Conservation (phyloP, 140 eudicot genomes). For the Flaveria floridana region DNA sequence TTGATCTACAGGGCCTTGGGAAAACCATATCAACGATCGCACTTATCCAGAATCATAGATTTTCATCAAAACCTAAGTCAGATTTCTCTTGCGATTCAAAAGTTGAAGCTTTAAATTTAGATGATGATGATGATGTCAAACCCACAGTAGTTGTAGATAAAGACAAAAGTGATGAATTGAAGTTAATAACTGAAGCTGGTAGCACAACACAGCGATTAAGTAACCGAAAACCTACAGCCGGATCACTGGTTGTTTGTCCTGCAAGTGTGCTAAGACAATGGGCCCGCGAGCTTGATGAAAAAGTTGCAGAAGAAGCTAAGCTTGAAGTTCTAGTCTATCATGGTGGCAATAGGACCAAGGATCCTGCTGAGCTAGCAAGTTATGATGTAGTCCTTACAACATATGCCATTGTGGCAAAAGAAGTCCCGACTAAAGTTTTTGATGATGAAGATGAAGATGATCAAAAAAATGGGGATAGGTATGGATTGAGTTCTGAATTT, state of each 20-base stretch:
- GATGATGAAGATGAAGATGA: slow-evolving; percentile 76
- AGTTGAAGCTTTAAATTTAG: slow-evolving; percentile 68
- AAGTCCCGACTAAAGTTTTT: slow-evolving; percentile 65
- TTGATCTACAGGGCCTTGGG: slow-evolving; percentile 70
- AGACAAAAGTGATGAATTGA: slow-evolving; percentile 41
- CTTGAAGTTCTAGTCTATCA: slow-evolving; percentile 75
- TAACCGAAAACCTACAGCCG: slow-evolving; percentile 66
- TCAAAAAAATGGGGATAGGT: slow-evolving; percentile 50
- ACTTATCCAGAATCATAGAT: slow-evolving; percentile 62
- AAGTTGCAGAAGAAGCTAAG: slow-evolving; percentile 58
- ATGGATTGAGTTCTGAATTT: slow-evolving; percentile 52
- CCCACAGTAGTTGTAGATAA: slow-evolving; percentile 32
- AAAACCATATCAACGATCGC: slow-evolving; percentile 87
- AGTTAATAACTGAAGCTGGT: slow-evolving; percentile 41
- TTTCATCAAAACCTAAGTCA: slow-evolving; percentile 42
- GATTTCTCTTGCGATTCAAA: slow-evolving; percentile 29
- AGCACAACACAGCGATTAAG: slow-evolving; percentile 37
- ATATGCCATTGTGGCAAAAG: slow-evolving; percentile 80
- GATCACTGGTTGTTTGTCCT: slow-evolving; percentile 87
- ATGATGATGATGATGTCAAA: slow-evolving; percentile 52
- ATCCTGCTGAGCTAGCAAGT: slow-evolving; percentile 65
- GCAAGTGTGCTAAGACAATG: slow-evolving; percentile 93
- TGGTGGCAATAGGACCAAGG: slow-evolving; percentile 75
- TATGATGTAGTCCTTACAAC: slow-evolving; percentile 86
- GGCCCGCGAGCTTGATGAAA: slow-evolving; percentile 84